Base-by-base conservation (phyloP, 192 early-diverging fungal genomes). In the Rhizophlyctis rosea region DNA sequence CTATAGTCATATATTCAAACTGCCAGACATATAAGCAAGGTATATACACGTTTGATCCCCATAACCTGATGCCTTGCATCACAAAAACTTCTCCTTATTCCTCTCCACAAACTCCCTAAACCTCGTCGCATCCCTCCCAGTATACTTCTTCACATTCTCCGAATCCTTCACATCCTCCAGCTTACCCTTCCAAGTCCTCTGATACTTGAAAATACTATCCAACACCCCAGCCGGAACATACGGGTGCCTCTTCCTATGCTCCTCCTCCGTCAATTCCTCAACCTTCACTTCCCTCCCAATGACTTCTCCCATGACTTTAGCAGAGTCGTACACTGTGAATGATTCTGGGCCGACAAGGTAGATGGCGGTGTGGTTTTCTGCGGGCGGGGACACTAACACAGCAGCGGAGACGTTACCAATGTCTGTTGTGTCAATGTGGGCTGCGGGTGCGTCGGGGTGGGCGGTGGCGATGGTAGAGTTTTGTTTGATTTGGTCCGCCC, bases 341-440 rank as follows among this genome's bases (percentile, higher is more conserved):
- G 3, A 2, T n/a, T 50, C 21, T 3, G 59, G 59, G 2, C 59
- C 59, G 23, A 61, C 30, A 2, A 61, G 59, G 13, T 27, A 3
- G 13, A 13, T 13, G 47, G 28, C 57, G 9, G 52, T 9, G 52
- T 53, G 9, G 52, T 9, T 18, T 16, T 18, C 25, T 30, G 59
- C 21, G 31, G 24, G 1, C 18, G 28, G 23, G 4, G 59, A 21
- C 4, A 34, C 47, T 3, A 61, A 28, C 24, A 61, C 16, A 4
- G 47, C 59, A 31, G 27, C 39, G 59, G 48, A 14, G 21, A 61
- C 59, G 47, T 61, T 48, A 13, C 59, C 59, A 34, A 61, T 61
- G 47, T 61, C 59, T 13, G 47, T 47, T 18, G 29, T 48, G 47
- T 24, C 18, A 27, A 61, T 50, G 59, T 48, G 49, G n/a, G 47